Evolutionary conservation across 2,329 filamentous ascomycete species (phyloP), one percentile per base, ranked within the genome.

Genomic region (Chrysoporthe deuterocubensis): DNA sequence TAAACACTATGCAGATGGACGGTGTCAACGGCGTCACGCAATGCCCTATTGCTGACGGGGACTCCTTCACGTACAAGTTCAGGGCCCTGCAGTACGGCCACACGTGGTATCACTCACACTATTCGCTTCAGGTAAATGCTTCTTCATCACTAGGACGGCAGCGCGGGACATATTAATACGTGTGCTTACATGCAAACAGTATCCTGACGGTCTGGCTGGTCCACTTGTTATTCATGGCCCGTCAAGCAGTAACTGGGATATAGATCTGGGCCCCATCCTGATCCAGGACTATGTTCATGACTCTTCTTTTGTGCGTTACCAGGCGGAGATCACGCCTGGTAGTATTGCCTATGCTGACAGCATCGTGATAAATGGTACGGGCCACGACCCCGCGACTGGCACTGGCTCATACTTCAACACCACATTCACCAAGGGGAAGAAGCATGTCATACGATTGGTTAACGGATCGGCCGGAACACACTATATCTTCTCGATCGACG

Each of bases 11-110:
- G 54, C 72, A 78, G 46, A 73, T 75, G 60, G 77, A 79, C 44
- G 77, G 77, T 16, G 77, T 77, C 34, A 75, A 75, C 40, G 76
- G 75, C 40, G 70, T 77, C 21, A 78, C 76, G 0, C 84, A 89
- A 73, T 89, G 87, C 73, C 85, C 86, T 2, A 84, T 87, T 65
- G 78, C 84, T 16, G 83, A 84, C 0, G 82, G 81, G 34, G 72
- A 79, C 18, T 76, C 73, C 7, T 74, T 74, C 40, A 78, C 75
- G 0, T 80, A 81, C 71, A 75, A 71, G 16, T 81, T 76, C 67
- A 73, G 67, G 5, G 75, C 75, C 2, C 72, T 72, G 4, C 77
- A 80, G 66, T 81, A 81, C 63, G 79, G 79, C 26, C 75, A 75
- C 7, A 72, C 72, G 3, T 80, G 79, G 79, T 81, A 80, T 62